Evolutionary conservation across 805 yeast species (phyloP), one percentile per base, ranked within the genome.

Genomic region (Metschnikowia henanensis): DNA sequence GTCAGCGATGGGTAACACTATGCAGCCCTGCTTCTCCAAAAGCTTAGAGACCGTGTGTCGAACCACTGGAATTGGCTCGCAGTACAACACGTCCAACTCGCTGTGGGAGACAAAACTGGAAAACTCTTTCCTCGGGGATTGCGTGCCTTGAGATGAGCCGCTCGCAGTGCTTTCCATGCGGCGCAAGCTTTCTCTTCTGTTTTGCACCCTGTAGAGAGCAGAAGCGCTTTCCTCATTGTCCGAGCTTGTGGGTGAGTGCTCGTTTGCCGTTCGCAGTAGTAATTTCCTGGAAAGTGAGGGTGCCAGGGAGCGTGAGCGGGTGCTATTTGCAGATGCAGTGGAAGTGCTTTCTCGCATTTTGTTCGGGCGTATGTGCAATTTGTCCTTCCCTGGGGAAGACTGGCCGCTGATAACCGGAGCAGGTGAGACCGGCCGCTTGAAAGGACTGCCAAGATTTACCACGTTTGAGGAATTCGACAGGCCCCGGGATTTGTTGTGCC

Each of bases 41-140:
- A 83, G 73, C 46, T 75, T 78, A 33, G 80, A 76, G 21, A 84
- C 75, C 12, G 87, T 73, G 56, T 79, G 87, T 37, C 95, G 66
- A 52, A 87, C 83, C 44, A 84, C 84, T 0, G 96, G 94, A 47
- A 87, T 87, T 2, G 94, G 89, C 56, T 89, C 96, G 63, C 97
- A 90, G 12, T 89, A 70, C 35, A 92, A 68, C 4, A 90, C 82
- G 59, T 87, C 91, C 52, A 86, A 62, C 28, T 71, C 73, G 42
- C 25, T 31, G 19, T 36, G 46, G n/a, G 39, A 29, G 23, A 22
- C 19, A 22, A 37, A 36, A 9, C 25, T 21, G 1, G 41, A 12
- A 12, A 23, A 38, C 6, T 42, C 43, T 15, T 30, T 33, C n/a
- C 20, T 28, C 8, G 46, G 43, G 15, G 46, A 43, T 33, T 39